phyloP scores from a whole-genome alignment of 305 asterid genomes.

The Plantago lanceolata region DNA sequence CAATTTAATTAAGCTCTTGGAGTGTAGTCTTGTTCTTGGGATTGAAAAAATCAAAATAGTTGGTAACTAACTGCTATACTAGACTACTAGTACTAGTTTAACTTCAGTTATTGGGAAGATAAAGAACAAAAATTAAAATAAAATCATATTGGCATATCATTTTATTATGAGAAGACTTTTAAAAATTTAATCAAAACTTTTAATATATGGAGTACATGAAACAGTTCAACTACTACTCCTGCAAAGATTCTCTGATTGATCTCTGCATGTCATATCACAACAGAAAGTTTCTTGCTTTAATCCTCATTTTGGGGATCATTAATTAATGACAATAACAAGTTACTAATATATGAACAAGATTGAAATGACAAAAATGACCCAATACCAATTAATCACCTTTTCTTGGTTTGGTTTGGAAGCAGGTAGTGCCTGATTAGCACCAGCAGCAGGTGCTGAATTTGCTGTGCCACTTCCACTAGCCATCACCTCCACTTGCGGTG shows the following conservation, averaged over 20 bases:
- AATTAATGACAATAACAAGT: not conserved
- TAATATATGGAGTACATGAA: not conserved
- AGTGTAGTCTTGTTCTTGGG: no score
- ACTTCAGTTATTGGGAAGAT: conserved; percentile 32
- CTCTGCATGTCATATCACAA: not conserved
- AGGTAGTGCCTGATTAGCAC: conserved; percentile 27
- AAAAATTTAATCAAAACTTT: not conserved
- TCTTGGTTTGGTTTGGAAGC: conserved; percentile 44
- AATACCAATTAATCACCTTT: conserved; percentile 41
- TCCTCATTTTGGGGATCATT: conserved; percentile 29
- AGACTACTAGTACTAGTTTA: conserved; percentile 33
- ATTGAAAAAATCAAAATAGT: conserved; percentile 31
- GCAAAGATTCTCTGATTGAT: not conserved
- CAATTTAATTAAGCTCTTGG: conserved; percentile 26
- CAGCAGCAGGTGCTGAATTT: conserved; percentile 33
- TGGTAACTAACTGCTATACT: conserved; percentile 34
- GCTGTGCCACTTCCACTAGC: conserved; percentile 41
- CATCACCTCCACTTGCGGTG: conserved; percentile 33
- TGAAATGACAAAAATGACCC: not conserved
- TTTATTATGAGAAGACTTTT: not conserved
- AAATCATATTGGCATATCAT: not conserved
- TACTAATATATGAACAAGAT: conserved; percentile 14
- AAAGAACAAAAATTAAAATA: not conserved
- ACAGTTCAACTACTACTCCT: not conserved
- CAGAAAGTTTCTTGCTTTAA: conserved; percentile 31